Base-by-base conservation (phyloP, 345 rosid genomes). In the Dipteronia sinensis region DNA sequence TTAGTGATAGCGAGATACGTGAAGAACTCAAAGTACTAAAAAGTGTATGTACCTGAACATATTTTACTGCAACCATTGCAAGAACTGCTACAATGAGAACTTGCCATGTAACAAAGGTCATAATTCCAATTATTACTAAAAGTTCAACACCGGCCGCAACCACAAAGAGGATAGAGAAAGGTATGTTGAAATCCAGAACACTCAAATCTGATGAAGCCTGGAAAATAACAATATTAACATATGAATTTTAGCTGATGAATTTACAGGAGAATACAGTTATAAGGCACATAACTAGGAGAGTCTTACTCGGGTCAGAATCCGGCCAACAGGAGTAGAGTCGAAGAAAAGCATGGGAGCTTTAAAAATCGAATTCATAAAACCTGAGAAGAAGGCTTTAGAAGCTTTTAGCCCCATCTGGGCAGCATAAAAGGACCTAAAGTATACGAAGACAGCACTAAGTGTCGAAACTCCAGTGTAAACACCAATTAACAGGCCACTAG, bases 121-220 rank as follows among this genome's bases (percentile, higher is more conserved):
- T 89, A 13, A 93, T 73, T 55, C 76, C 77, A 7, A 92, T 82
- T 31, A 40, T 85, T 53, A 87, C 75, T 56, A 80, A 13, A 69
- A 87, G 81, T 84, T 89, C 94, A 44, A 84, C 47, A 29, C 59
- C 76, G 2, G 88, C 79, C 27, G 89, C 69, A 13, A 77, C 78
- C 71, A 82, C 82, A 75, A 83, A 91, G 70, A 80, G 59, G 64
- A 84, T 67, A 5, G 90, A 79, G 56, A 89, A 86, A 4, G 93
- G 91, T 66, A 90, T 85, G 82, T 92, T 88, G 25, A 80, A 88
- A 83, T 93, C 94, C 75, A 93, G 51, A 38, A 83, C 77, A 65
- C 89, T 90, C 79, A 90, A 73, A 84, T 93, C 98, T 4, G 98
- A 93, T n/a, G 94, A 91, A 77, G 88, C 93, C 98, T 93, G 87